Base-by-base conservation (phyloP, 176 grass and related monocot genomes). In the Eleusine coracana region DNA sequence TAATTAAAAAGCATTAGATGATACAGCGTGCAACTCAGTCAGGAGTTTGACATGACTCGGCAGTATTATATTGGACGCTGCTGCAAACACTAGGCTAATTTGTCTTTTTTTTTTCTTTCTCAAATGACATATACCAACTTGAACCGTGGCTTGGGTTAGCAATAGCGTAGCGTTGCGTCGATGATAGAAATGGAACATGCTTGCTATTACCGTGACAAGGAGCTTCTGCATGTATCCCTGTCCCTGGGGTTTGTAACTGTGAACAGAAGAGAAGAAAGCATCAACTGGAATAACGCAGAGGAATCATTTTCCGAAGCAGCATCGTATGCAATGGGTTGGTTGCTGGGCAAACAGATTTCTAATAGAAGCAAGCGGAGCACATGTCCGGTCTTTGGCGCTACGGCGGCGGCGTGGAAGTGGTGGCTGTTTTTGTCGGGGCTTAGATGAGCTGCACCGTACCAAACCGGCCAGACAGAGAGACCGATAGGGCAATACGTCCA, bases 401-500 rank as follows among this genome's bases (percentile, higher is more conserved):
- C 41, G 62, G 16, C 17, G 18, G 18, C 68, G 76, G 58, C 54
- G 55, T 85, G 54, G 66, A 63, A 45, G 39, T 13, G 67, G 21
- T 56, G n/a, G 18, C 6, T 20, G 7, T 46, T 46, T 10, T 15
- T 23, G 13, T 5, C 11, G 44, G 44, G 36, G 59, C 69, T 41
- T 55, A 80, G 92, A 91, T 89, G 83, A 91, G 92, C 92, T 69
- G 78, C 80, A 84, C 76, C 67, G 12, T 60, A 85, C 89, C 86
- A 78, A 93, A 88, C 89, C 45, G 56, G 20, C 28, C 60, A 77
- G 66, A 29, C 41, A 8, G 16, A 28, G 88, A 82, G 21, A 41
- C 48, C 66, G 55, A 48, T 39, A 81, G 83, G 72, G 73, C 71
- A 66, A 52, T 18, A 17, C n/a, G 21, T 74, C 52, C 39, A 75